Conservation (phyloP, 495 filamentous ascomycete genomes). For the Penicillium soppii region DNA sequence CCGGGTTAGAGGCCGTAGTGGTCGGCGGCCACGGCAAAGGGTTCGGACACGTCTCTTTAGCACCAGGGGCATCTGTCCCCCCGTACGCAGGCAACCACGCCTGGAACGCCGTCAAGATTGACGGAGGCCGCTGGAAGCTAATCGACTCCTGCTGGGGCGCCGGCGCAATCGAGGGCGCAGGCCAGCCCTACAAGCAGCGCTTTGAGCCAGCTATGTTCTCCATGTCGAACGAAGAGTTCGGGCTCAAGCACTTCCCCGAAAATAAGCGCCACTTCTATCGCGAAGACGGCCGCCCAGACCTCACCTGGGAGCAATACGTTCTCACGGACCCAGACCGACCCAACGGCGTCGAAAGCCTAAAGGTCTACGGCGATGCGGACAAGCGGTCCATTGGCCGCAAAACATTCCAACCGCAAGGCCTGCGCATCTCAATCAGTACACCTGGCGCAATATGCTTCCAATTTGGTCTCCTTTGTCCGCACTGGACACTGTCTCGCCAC, state of each 20-base stretch:
- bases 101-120: constrained; percentile 90
- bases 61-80: constrained; percentile 57
- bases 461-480: constrained; percentile 70
- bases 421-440: constrained; percentile 55
- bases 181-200: constrained; percentile 58
- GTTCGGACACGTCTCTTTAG: constrained; percentile 60
- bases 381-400: constrained; percentile 63
- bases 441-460: constrained; percentile 66
- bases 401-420: constrained; percentile 58
- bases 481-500: constrained; percentile 70
- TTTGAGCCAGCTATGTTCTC: constrained; percentile 73
- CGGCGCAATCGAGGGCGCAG: constrained; percentile 53
- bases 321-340: constrained; percentile 48
- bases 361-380: constrained; percentile 50
- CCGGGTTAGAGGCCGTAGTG: constrained; percentile 69
- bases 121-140: constrained; percentile 85
- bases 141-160: constrained; percentile 94
- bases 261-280: constrained; percentile 70
- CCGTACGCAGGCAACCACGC: constrained; percentile 67
- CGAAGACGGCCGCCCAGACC: constrained; percentile 51
- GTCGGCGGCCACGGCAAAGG: constrained; percentile 86
- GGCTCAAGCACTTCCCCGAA: constrained; percentile 71
- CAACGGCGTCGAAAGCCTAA: constrained; percentile 42
- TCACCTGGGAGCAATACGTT: constrained; percentile 80
- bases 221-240: constrained; percentile 81